Conservation (phyloP, 2,329 filamentous ascomycete genomes). For the Celoporthe dispersa region DNA sequence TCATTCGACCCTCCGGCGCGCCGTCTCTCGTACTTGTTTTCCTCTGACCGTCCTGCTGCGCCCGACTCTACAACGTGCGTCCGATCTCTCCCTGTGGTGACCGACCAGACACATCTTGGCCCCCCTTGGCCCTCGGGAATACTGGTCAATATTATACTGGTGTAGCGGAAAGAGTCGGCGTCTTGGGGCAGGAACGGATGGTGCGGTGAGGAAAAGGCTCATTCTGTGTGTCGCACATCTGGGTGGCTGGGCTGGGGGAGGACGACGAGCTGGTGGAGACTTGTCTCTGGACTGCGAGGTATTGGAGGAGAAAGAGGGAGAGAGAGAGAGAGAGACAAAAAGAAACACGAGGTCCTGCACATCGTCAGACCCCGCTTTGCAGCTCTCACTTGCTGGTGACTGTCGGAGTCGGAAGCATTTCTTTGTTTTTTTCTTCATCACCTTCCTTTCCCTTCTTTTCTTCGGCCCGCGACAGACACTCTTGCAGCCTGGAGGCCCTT, state of each 20-base stretch:
- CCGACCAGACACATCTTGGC: not conserved
- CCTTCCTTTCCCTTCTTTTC: not conserved
- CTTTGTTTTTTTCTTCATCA: conserved; percentile 11
- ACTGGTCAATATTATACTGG: not conserved
- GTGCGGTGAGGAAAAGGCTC: conserved; percentile 15
- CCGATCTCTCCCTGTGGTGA: not conserved
- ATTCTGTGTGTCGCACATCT: conserved; percentile 21
- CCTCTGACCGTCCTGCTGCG: not conserved
- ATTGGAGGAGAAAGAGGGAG: conserved; percentile 14
- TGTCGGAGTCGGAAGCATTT: conserved; percentile 10
- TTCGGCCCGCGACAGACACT: conserved; percentile 1
- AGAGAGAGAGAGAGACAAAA: not conserved
- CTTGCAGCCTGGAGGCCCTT: conserved; percentile 14
- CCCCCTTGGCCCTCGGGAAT: not conserved
- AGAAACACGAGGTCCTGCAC: conserved; percentile 17
- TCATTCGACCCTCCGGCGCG: not conserved
- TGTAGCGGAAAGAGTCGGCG: not conserved
- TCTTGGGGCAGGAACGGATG: conserved; percentile 4
- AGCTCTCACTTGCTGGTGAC: conserved; percentile 24
- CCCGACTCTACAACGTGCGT: not conserved
- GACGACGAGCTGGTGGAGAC: conserved; percentile 22
- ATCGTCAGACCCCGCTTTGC: conserved; percentile 20
- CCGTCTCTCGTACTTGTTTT: not conserved
- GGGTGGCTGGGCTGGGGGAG: conserved; percentile 21
- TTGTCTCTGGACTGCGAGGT: conserved; percentile 12